phyloP scores from a whole-genome alignment of 805 yeast genomes.

The Saturnispora sekii region DNA sequence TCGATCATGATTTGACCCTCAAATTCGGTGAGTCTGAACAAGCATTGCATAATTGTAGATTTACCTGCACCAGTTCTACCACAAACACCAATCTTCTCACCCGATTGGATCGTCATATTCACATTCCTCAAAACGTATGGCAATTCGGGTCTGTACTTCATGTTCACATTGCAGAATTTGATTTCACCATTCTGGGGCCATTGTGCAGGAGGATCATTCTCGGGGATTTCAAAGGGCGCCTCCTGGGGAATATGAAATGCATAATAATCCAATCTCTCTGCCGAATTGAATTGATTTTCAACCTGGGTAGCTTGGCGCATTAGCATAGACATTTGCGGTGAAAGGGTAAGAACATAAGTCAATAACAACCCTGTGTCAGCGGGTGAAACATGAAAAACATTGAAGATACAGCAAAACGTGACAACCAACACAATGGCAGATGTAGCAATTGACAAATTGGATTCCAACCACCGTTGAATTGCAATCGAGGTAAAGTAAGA shows the following conservation, averaged over 20 bases:
- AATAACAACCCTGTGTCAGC: slow-evolving; percentile 38
- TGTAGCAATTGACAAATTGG: slow-evolving; percentile 26
- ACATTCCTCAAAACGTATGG: slow-evolving; percentile 48
- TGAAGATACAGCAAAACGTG: slow-evolving; percentile 40
- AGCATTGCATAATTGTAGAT: slow-evolving; percentile 55
- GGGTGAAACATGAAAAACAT: slow-evolving; percentile 62
- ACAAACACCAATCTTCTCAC: slow-evolving; percentile 73
- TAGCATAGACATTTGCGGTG: too few relatives aligned
- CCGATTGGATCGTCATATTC: slow-evolving; percentile 34
- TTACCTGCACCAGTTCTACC: slow-evolving; percentile 90
- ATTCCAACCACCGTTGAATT: slow-evolving; percentile 68
- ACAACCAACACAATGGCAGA: too few relatives aligned
- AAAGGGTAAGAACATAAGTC: too few relatives aligned
- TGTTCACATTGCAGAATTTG: slow-evolving; percentile 36
- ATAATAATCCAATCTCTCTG: slow-evolving; percentile 59
- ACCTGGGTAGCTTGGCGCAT: slow-evolving; percentile 28
- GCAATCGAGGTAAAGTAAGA: slow-evolving; percentile 56
- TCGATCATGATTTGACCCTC: slow-evolving; percentile 50
- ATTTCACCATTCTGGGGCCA: slow-evolving; percentile 47
- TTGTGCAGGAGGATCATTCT: not conserved
- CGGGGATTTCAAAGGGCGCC: slow-evolving; percentile 36
- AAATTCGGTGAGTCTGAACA: slow-evolving; percentile 51
- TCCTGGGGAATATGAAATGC: slow-evolving; percentile 58
- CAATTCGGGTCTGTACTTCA: slow-evolving; percentile 50
- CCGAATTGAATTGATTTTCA: slow-evolving; percentile 71